phyloP scores from a whole-genome alignment of 202 grass and related monocot genomes.

The Dendrocalamus latiflorus region DNA sequence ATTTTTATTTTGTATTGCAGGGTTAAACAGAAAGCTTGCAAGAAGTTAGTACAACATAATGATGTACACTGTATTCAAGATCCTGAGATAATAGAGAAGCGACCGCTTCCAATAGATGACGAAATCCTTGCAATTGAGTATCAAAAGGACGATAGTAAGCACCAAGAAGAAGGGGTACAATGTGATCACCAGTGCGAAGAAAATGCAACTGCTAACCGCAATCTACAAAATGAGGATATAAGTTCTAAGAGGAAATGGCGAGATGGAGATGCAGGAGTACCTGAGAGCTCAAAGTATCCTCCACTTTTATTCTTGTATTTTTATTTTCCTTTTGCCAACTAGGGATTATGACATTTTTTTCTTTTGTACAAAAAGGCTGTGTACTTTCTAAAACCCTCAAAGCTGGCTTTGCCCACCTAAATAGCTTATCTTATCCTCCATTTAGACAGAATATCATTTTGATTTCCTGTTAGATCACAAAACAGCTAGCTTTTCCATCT shows the following conservation, averaged over 20 bases:
- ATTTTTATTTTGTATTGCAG: constrained; percentile 25
- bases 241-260: constrained; percentile 53
- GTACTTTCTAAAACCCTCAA: background rate
- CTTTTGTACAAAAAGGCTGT: background rate
- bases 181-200: constrained; percentile 30
- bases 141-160: background rate
- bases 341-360: background rate
- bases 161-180: constrained; percentile 34
- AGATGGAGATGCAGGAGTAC: constrained; percentile 39
- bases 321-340: background rate
- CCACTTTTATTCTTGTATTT: constrained; percentile 4
- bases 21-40: constrained; percentile 50
- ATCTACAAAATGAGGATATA: constrained; percentile 16
- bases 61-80: constrained; percentile 34
- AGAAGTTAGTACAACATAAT: constrained; percentile 33
- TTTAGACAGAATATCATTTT: background rate
- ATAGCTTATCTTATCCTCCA: background rate
- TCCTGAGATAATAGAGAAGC: constrained; percentile 49
- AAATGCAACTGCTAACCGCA: constrained; percentile 23
- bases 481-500: background rate
- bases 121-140: constrained; percentile 47
- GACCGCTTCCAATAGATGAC: constrained; percentile 8
- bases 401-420: background rate
- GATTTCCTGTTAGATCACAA: background rate
- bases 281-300: constrained; percentile 63